Conservation (phyloP, 73 alveolate genomes). For the Breviolum minutum region DNA sequence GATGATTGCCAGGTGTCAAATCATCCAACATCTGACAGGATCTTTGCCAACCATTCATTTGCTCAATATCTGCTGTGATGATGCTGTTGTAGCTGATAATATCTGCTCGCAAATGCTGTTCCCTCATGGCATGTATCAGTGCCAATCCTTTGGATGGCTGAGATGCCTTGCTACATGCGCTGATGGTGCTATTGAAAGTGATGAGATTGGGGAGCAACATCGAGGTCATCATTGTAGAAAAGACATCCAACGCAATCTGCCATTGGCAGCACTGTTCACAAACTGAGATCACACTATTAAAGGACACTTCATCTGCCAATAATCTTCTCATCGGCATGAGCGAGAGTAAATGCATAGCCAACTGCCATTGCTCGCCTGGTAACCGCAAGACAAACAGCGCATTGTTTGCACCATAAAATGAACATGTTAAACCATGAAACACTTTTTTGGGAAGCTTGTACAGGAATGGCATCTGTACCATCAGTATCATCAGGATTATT, state of each 20-base stretch:
- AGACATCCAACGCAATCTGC: not conserved
- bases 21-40: not conserved
- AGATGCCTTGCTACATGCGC: slow-evolving; percentile 13
- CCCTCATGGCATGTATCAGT: not conserved
- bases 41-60: slow-evolving; percentile 8
- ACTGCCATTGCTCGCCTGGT: slow-evolving; percentile 19
- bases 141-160: not conserved
- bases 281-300: slow-evolving; percentile 24
- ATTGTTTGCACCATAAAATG: not conserved
- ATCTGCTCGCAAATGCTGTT: not conserved
- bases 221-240: not conserved
- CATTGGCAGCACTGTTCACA: slow-evolving; percentile 29
- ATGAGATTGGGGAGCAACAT: slow-evolving; percentile 1
- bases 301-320: slow-evolving; percentile 1
- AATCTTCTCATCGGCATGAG: not conserved
- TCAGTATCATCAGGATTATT: no score
- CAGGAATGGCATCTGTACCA: no score
- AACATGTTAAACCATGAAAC: not conserved
- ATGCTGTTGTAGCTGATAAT: slow-evolving; percentile 35
- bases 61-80: not conserved
- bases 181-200: slow-evolving; percentile 18
- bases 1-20: not conserved
- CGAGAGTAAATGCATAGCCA: not conserved
- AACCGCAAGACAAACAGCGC: not conserved
- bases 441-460: no score